Base-by-base conservation (phyloP, 2,329 filamentous ascomycete species). In the Byssochlamys sp. region DNA sequence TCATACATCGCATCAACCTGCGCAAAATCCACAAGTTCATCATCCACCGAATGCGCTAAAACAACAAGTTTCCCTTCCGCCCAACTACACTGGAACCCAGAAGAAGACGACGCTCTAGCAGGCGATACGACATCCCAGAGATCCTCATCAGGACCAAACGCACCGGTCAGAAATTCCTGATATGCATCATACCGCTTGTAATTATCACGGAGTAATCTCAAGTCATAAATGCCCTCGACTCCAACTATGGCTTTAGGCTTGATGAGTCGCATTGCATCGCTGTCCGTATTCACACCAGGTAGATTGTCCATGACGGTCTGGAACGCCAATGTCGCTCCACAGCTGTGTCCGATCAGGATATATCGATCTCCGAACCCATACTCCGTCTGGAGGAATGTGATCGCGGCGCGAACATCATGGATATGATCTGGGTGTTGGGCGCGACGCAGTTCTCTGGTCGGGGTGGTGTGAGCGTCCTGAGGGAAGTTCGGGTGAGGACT, bases 1-100 rank as follows among this genome's bases (percentile, higher is more conserved):
- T 79, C 61, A 77, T 79, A 65, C 80, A 83, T 77, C 2, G 53
- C 65, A 50, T 71, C 66, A 5, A 68, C 54, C 61, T 78, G 76
- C 1, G 58, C 61, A 51, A 60, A 58, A 63, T 77, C 72, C 7
- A 78, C 73, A 33, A 77, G 62, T 48, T 66, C 69, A 65, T 79
- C 77, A 19, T 71, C 69, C n/a, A 57, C 56, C 3, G 75, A 77
- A 56, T 74, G 70, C 27, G 73, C 75, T 29, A 79, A 59, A 10
- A 78, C 66, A 11, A 69, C 69, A 39, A 75, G 62, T 33, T 65
- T 61, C 5, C 73, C 73, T 48, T 61, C 61, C 49, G 62, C 63
- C 69, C 72, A 76, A 0, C 69, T 70, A 26, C 64, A 63, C 54
- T 68, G 69, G 10, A 72, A 63, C 3, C 70, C 68, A 19, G 65